Conservation (phyloP, 306 rosid genomes). For the Rubus idaeus region DNA sequence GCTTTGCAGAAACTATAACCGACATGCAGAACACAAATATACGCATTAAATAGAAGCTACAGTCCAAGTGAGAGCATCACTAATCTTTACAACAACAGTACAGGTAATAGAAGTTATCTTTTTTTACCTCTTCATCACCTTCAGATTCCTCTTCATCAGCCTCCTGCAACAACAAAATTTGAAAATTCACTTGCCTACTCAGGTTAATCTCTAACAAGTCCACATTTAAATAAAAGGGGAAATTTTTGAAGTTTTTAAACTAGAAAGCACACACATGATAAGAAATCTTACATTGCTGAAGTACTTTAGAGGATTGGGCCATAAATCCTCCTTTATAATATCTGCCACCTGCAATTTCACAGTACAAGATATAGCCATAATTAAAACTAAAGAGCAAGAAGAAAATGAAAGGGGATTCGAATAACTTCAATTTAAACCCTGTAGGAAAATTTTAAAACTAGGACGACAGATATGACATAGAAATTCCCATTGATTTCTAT, state of each 20-base stretch:
- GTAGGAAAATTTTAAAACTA: not conserved
- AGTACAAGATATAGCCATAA: not conserved
- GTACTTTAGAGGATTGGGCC: slow-evolving; percentile 79
- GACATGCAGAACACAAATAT: not conserved
- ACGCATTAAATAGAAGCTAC: not conserved
- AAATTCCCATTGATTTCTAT: not conserved
- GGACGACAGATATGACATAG: not conserved
- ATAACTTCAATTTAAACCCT: not conserved
- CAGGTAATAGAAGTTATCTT: not conserved
- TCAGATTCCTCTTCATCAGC: slow-evolving; percentile 60
- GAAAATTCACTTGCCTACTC: not conserved
- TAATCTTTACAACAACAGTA: not conserved
- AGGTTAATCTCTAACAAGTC: not conserved
- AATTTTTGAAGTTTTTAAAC: not conserved
- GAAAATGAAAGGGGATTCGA: not conserved
- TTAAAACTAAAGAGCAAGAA: not conserved
- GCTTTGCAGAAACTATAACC: not conserved
- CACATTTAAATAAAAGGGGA: not conserved
- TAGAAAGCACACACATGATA: not conserved
- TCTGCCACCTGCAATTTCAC: slow-evolving; percentile 55
- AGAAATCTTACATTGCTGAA: slow-evolving; percentile 53
- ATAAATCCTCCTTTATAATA: slow-evolving; percentile 66
- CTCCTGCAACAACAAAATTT: slow-evolving; percentile 43
- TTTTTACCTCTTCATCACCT: slow-evolving; percentile 47
- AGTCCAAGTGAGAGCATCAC: not conserved